Conservation (phyloP, 108 stramenopile species). For the Nitzschia sp. region DNA sequence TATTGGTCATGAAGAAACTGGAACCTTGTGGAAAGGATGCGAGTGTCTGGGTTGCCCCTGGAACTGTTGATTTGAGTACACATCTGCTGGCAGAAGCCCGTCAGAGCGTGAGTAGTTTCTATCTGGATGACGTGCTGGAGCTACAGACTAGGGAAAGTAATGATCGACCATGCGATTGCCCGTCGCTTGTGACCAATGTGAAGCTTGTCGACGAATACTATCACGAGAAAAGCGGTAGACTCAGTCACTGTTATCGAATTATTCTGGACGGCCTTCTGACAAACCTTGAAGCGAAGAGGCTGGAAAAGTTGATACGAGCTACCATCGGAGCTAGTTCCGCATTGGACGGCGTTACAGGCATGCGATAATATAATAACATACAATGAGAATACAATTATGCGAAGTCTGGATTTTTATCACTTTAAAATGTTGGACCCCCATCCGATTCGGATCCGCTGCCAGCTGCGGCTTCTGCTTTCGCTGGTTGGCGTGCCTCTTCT, state of each 20-base stretch:
- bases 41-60: constrained; percentile 25
- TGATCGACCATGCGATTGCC: neutral
- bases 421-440: neutral
- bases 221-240: constrained; percentile 1
- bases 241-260: constrained; percentile 45
- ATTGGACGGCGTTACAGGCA: neutral
- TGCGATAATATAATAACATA: neutral
- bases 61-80: neutral
- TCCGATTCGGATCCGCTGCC: neutral
- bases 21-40: constrained; percentile 33
- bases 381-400: neutral
- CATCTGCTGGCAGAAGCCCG: neutral
- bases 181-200: constrained; percentile 12
- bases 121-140: neutral
- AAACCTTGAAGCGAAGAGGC: constrained; percentile 28
- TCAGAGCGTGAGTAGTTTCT: neutral
- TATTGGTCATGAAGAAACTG: constrained; percentile 26
- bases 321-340: neutral
- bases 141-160: neutral
- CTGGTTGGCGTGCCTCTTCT: neutral
- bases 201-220: constrained; percentile 21
- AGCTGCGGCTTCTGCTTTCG: neutral
- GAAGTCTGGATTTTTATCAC: neutral
- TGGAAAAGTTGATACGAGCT: constrained; percentile 37
- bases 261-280: constrained; percentile 26